Evolutionary conservation across 2,329 filamentous ascomycete genomes (phyloP).

Genomic region (Fusarium luffae): DNA sequence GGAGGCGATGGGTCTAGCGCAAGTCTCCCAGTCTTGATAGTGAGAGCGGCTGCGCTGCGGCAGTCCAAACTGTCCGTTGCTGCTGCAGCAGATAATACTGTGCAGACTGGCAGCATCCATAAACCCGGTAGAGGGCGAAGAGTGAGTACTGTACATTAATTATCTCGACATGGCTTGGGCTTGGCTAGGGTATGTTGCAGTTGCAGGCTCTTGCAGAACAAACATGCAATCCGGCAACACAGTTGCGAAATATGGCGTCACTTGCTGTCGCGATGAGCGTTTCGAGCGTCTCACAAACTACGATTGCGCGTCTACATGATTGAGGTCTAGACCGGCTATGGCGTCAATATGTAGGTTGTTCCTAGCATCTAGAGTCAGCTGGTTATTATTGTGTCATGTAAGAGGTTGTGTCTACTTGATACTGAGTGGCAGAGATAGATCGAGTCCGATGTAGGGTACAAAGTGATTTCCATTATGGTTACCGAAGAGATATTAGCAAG

Average conservation of each 20-base stretch:
- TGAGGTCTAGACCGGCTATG: slow-evolving; percentile 4
- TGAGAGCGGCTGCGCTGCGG: slow-evolving; percentile 10
- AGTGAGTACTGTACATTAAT: slow-evolving; percentile 3
- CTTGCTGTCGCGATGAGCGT: slow-evolving; percentile 30
- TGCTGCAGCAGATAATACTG: slow-evolving; percentile 28
- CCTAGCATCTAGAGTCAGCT: slow-evolving; percentile 18
- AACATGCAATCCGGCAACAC: slow-evolving; percentile 34
- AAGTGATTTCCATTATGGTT: background rate
- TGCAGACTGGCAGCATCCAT: slow-evolving; percentile 22
- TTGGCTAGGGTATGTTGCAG: slow-evolving; percentile 21
- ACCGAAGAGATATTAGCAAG: background rate
- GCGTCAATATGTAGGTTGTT: slow-evolving; percentile 2
- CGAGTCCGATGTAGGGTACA: background rate
- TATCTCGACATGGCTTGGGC: slow-evolving; percentile 11
- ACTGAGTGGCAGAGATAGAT: background rate
- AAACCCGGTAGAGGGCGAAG: slow-evolving; percentile 18
- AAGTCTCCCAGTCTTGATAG: slow-evolving; percentile 14
- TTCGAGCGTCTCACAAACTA: slow-evolving; percentile 38
- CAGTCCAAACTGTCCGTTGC: slow-evolving; percentile 18
- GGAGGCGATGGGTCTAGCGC: slow-evolving; percentile 24
- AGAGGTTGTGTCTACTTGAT: slow-evolving; percentile 10
- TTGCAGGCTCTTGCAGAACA: slow-evolving; percentile 10
- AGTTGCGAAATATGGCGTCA: slow-evolving; percentile 44
- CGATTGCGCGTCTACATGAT: slow-evolving; percentile 27
- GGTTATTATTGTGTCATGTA: slow-evolving; percentile 10